Conservation (phyloP, 2,329 filamentous ascomycete species). For the Penicillium polonicum region DNA sequence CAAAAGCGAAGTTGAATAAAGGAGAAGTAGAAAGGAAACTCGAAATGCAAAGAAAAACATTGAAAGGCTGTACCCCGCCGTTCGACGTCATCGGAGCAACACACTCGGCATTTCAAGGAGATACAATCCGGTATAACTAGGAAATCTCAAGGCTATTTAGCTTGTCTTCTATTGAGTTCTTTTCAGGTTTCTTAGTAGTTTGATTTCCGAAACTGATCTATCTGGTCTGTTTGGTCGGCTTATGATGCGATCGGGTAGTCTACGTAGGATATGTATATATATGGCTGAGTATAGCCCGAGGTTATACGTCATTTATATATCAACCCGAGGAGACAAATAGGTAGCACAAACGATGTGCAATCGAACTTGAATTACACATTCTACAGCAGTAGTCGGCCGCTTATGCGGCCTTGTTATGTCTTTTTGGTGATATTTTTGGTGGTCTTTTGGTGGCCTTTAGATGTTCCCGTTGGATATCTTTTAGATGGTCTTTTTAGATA, state of each 20-base stretch:
- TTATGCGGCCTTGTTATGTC: too few relatives aligned
- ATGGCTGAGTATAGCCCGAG: neutral
- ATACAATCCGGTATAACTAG: neutral
- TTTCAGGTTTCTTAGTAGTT: too few relatives aligned
- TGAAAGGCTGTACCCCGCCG: constrained; percentile 12
- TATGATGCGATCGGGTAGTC: neutral
- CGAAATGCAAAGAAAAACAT: neutral
- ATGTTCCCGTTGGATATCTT: too few relatives aligned
- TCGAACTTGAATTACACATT: neutral
- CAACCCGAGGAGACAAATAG: neutral
- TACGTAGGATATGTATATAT: neutral
- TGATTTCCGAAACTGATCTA: neutral
- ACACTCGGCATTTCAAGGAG: constrained; percentile 12
- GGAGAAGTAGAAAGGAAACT: neutral
- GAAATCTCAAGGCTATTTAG: neutral
- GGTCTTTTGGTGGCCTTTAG: too few relatives aligned
- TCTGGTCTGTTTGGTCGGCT: neutral
- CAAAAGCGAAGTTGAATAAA: neutral
- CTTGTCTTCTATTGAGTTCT: too few relatives aligned
- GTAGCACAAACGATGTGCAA: neutral
- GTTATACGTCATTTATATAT: neutral
- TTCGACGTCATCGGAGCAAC: constrained; percentile 24
- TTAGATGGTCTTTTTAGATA: too few relatives aligned
- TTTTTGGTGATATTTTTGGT: too few relatives aligned
- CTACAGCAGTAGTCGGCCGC: neutral